These are phyloP conservation scores for Dothidotthia symphoricarpi DNA, from an alignment of 2,329 filamentous ascomycete species.

Conservation along the genomic window DNA sequence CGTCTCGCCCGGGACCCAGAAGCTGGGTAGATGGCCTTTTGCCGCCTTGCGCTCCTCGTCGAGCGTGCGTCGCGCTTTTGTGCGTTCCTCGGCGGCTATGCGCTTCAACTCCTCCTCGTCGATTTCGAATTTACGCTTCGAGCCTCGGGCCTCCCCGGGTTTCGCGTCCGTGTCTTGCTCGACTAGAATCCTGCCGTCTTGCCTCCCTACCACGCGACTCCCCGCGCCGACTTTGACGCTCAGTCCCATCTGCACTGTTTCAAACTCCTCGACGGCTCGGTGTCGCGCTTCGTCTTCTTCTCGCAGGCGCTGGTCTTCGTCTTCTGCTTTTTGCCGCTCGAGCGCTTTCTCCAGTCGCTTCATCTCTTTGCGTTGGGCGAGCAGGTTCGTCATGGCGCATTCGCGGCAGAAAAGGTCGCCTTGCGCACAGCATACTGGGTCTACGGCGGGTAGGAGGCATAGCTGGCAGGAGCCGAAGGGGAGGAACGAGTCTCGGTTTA, in stretches of 20 bases:
- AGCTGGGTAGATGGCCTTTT: conserved; percentile 73
- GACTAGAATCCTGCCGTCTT: conserved; percentile 47
- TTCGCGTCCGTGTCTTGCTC: conserved; percentile 37
- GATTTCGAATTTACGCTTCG: conserved; percentile 77
- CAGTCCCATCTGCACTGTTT: conserved; percentile 71
- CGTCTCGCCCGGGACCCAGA: conserved; percentile 88
- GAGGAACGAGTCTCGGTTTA: conserved; percentile 87
- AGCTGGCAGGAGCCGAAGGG: conserved; percentile 86
- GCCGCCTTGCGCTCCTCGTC: conserved; percentile 66
- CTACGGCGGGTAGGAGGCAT: conserved; percentile 76
- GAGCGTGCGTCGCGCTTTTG: conserved; percentile 67
- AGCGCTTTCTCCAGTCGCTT: conserved; percentile 71
- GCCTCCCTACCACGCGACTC: conserved; percentile 43
- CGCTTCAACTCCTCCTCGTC: conserved; percentile 73
- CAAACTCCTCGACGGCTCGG: conserved; percentile 76
- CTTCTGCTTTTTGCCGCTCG: conserved; percentile 61
- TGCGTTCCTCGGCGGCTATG: conserved; percentile 67
- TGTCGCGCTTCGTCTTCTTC: conserved; percentile 68
- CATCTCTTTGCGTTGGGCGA: conserved; percentile 88
- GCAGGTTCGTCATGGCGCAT: conserved; percentile 86
- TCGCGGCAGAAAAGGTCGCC: conserved; percentile 95
- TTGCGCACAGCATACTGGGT: conserved; percentile 73
- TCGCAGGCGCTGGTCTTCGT: conserved; percentile 58
- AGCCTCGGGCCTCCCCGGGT: conserved; percentile 37
- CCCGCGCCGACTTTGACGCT: conserved; percentile 41